Base-by-base conservation (phyloP, 1,284 basidiomycete genomes). In the Ustilago xerochloae region DNA sequence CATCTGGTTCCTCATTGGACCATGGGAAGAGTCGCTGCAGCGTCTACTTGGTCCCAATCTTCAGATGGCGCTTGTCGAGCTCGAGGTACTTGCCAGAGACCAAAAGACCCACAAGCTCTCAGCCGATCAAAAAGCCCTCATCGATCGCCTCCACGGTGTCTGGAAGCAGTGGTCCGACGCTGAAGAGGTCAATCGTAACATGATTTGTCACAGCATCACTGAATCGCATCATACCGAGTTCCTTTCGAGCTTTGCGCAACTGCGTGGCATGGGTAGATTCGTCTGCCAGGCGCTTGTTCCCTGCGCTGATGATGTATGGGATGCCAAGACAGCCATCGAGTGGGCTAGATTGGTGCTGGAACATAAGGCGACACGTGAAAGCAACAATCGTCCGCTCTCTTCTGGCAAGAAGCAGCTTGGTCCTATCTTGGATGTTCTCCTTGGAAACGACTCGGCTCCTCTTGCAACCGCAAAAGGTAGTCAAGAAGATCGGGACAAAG, bases 111-210 rank as follows among this genome's bases (percentile, higher is more conserved):
- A 60, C 52, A 60, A 63, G 57, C 49, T 72, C 2, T 72, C 69
- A 12, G 39, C 60, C 3, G 55, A 72, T 28, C 69, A 72, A 29
- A 68, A 59, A 51, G 43, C 33, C 1, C 22, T 68, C 39, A 46
- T 69, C n/a, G 65, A 68, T 12, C 53, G 53, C 20, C 41, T 74
- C 24, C 56, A 74, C 10, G 65, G 58, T 22, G 57, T 63, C 1
- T 74, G 70, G 70, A 68, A 65, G 60, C 65, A 68, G 58, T 74
- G 70, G 70, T 64, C 58, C 6, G 70, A 74, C 24, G 70, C 70
- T 2, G 70, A 74, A 58, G 70, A 74, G 60, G 55, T 64, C 16
- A 74, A 68, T 28, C 70, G 70, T 41, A 57, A 57, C 50, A 64
- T 64, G 57, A 64, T 74, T 54, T 62, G 61, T 41, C 65, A 68